Evolutionary conservation across 768 basidiomycete species (phyloP).

Genomic region (Leucogyrophana mollusca): DNA sequence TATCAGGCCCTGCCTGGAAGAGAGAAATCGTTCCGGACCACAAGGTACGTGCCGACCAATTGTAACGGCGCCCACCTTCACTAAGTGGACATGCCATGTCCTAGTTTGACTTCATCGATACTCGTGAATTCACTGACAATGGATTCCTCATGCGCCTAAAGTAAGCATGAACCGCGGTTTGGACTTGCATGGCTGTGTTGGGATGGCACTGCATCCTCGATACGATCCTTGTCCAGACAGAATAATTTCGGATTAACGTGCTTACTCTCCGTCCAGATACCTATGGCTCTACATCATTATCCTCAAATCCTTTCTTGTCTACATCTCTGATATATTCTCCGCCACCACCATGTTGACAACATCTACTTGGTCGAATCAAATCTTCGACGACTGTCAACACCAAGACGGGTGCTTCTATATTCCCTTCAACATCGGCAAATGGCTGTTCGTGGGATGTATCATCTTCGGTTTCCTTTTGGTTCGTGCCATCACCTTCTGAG

Average conservation of each 20-base stretch:
- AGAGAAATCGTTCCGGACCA: slow-evolving; percentile 96
- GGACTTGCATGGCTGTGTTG: too few species aligned
- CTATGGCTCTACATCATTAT: slow-evolving; percentile 91
- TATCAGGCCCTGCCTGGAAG: slow-evolving; percentile 86
- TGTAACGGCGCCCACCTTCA: neutral
- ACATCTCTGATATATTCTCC: slow-evolving; percentile 96
- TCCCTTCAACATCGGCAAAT: slow-evolving; percentile 86
- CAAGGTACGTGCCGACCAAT: slow-evolving; percentile 58
- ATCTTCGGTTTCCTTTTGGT: slow-evolving; percentile 96
- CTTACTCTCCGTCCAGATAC: slow-evolving; percentile 53
- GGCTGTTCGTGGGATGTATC: slow-evolving; percentile 98
- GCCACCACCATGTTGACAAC: slow-evolving; percentile 96
- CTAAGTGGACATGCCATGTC: slow-evolving; percentile 3
- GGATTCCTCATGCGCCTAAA: slow-evolving; percentile 84
- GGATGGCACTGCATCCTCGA: too few species aligned
- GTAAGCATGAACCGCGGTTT: slow-evolving; percentile 45
- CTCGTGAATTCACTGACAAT: slow-evolving; percentile 88
- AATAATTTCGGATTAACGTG: neutral
- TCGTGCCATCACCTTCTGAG: slow-evolving; percentile 21
- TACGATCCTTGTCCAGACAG: too few species aligned
- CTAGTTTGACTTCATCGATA: slow-evolving; percentile 97
- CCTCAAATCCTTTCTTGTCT: slow-evolving; percentile 95
- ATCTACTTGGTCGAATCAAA: slow-evolving; percentile 86
- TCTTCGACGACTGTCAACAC: slow-evolving; percentile 71
- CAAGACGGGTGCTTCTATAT: slow-evolving; percentile 77